Percentiles rank a stretch among this genome's conserved stretches.
phyloP scores from a whole-genome alignment of 768 basidiomycete genomes.

The Lactifluus echinatus region DNA sequence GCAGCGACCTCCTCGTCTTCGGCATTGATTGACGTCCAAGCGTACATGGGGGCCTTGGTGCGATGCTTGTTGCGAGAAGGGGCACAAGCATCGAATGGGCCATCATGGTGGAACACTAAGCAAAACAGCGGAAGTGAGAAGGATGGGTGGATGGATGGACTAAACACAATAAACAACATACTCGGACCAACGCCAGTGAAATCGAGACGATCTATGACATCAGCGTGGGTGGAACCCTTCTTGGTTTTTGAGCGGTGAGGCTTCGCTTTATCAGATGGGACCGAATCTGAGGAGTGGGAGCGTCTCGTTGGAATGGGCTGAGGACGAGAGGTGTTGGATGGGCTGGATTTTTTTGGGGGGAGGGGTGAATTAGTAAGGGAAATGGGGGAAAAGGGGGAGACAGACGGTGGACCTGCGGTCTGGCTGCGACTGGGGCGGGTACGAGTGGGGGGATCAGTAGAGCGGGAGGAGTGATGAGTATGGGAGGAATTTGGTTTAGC shows the following conservation, averaged over 20 bases:
- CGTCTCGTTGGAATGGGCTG: slow-evolving; percentile 30
- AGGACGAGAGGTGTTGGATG: slow-evolving; percentile 12
- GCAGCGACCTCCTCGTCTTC: slow-evolving; percentile 36
- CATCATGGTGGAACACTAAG: slow-evolving; percentile 86
- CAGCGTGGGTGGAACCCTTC: slow-evolving; percentile 78
- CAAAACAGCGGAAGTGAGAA: slow-evolving; percentile 12
- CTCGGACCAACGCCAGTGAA: slow-evolving; percentile 78
- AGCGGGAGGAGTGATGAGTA: slow-evolving; percentile 55
- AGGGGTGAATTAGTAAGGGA: slow-evolving; percentile 11
- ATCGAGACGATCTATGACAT: slow-evolving; percentile 85
- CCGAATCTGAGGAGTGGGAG: slow-evolving; percentile 44
- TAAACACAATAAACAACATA: slow-evolving; percentile 36
- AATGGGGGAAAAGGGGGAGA: slow-evolving; percentile 22
- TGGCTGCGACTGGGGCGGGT: slow-evolving; percentile 49
- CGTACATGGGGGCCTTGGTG: slow-evolving; percentile 74
- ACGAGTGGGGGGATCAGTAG: slow-evolving; percentile 36
- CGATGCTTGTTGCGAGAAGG: slow-evolving; percentile 80
- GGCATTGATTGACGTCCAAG: slow-evolving; percentile 44
- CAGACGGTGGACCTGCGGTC: slow-evolving; percentile 39
- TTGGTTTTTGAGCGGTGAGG: slow-evolving; percentile 41
- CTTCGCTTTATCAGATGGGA: slow-evolving; percentile 39
- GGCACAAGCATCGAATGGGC: slow-evolving; percentile 87
- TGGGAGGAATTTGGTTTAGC: slow-evolving; percentile 45
- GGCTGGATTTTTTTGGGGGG: slow-evolving; percentile 3
- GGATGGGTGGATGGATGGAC: slow-evolving; percentile 13